Evolutionary conservation across 2,329 filamentous ascomycete genomes (phyloP), one percentile per base, ranked within the genome.

Genomic region (Boeremia exigua): DNA sequence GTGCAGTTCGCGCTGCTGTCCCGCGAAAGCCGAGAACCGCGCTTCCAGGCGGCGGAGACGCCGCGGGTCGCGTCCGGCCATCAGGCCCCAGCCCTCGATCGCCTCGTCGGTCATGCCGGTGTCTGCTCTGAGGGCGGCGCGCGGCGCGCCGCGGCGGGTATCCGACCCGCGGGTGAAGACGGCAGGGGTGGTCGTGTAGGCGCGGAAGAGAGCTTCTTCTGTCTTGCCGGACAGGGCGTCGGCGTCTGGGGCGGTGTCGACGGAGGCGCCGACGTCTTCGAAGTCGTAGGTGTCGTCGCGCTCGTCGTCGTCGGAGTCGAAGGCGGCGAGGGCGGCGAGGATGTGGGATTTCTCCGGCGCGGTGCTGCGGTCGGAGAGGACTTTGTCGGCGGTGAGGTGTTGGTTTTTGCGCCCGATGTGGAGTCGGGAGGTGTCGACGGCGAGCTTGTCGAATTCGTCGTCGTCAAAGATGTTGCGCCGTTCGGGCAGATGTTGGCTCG

Each of bases 201-300:
- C 84, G 25, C 82, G 83, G 81, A 91, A 96, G 0, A 99, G 80
- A 0, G 79, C 77, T 65, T 91, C 86, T 60, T 97, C 93, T 59
- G 85, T 84, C 48, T 77, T 79, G 29, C 86, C 82, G 33, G 63
- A 58, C 1, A 84, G 81, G 47, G 84, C 75, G 37, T 81, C 81
- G 42, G 78, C 69, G 39, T 74, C 80, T 2, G 79, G 74, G 1
- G 79, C 80, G 15, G 83, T 81, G 65, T 96, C 92, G 3, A 97
- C 87, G 0, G 90, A 91, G 19, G 94, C 93, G 32, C 95, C 95
- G 2, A 98, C 92, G 69, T 98, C 95, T 45, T 87, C 91, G 1
- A 88, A 86, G 67, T 99, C 95, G 71, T 99, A 99, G 0, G 94
- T 98, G 73, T 99, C 95, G 74, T 99, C 95, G 32, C 92, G 86